These are phyloP conservation scores for Cinnamomum chago DNA, from an alignment of 164 flowering plant genomes.

Conservation along the genomic window DNA sequence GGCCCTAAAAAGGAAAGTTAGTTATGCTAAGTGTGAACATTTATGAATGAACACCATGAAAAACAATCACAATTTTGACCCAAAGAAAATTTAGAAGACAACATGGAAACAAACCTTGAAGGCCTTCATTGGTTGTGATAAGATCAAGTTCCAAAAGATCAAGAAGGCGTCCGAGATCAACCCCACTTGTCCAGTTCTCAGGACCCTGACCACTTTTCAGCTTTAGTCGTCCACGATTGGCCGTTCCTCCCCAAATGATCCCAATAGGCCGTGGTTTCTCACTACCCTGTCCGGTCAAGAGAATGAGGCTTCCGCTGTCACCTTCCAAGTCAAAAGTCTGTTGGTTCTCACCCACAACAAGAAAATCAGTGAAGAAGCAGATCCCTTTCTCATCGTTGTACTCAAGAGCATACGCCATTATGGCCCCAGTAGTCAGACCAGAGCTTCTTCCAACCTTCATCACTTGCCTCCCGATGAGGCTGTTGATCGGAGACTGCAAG, in stretches of 20 bases:
- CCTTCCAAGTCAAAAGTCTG: conserved; percentile 96
- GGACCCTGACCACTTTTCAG: conserved; percentile 83
- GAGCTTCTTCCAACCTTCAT: conserved; percentile 94
- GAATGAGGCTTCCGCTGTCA: conserved; percentile 92
- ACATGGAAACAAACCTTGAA: conserved; percentile 54
- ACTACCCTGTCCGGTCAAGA: conserved; percentile 55
- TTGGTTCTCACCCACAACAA: conserved; percentile 92
- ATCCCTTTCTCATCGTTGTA: conserved; percentile 96
- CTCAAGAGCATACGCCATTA: conserved; percentile 90
- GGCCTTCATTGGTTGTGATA: conserved; percentile 57
- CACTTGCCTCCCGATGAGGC: conserved; percentile 82
- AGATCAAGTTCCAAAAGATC: conserved; percentile 91
- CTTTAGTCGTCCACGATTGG: conserved; percentile 86
- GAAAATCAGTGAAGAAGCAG: conserved; percentile 91
- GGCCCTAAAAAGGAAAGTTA: too few relatives aligned
- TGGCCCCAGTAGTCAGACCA: conserved; percentile 81
- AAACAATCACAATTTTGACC: not conserved
- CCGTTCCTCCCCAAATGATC: conserved; percentile 97
- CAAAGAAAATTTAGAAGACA: too few relatives aligned
- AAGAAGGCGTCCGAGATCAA: conserved; percentile 94
- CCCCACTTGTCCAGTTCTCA: conserved; percentile 96
- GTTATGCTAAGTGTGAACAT: not conserved
- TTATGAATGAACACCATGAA: not conserved
- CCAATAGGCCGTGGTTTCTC: conserved; percentile 84
- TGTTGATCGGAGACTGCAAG: conserved; percentile 69